Evolutionary conservation across 352 stramenopile species (phyloP), one percentile per base, ranked within the genome.

Genomic region (Phytophthora megakarya): DNA sequence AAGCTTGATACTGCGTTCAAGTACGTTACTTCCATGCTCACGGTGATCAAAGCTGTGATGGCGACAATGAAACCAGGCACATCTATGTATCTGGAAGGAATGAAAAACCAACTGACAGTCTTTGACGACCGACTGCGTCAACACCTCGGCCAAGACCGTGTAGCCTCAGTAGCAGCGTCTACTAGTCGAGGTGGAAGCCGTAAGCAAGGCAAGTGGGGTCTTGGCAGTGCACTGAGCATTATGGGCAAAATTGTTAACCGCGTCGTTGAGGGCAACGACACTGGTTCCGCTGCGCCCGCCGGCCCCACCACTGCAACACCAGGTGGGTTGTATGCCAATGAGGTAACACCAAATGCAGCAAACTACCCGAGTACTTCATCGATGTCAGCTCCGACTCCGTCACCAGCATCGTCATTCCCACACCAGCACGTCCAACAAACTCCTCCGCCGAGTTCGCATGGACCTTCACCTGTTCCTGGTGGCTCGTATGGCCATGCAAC

Each of bases 191-290:
- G 62, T 44, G 80, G 71, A 44, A 71, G 59, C 3, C 84, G 82
- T 35, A 82, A 90, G 44, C 69, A 73, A 58, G 54, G 54, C n/a
- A 95, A 95, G 50, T 95, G 86, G 86, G 84, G 84, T 0, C 56
- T 95, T 11, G 84, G 86, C 18, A 95, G 77, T 61, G 84, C 84
- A 21, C 67, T 95, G 19, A 92, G 84, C 49, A 93, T 93, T 22
- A 91, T 95, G 84, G 86, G 86, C 25, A 95, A 95, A 61, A 91
- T 95, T 37, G 86, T 95, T 48, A 95, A 90, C 50, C 81, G 86
- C 32, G 84, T 95, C 1, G 86, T 95, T 16, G 86, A 95, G 71
- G 86, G 86, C 16, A 88, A 56, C 23, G 86, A 95, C 51, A 73
- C 75, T 3, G 63, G 38, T 22, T 39, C 58, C 16, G 53, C 54